Base-by-base conservation (phyloP, 176 grass and related monocot genomes). In the Dactylis glomerata region DNA sequence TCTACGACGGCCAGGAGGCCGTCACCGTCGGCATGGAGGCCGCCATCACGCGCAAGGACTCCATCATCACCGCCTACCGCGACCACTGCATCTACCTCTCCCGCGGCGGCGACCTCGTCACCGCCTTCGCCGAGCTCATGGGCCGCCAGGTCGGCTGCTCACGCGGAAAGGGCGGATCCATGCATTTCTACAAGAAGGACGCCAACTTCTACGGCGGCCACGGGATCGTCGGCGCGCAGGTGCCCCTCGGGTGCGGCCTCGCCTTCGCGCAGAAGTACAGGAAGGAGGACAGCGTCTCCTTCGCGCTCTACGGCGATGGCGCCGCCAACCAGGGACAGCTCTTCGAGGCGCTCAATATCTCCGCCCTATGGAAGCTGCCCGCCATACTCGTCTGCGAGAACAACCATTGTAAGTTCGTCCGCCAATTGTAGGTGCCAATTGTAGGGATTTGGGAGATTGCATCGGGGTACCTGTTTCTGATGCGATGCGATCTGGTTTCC, bases 151-250 rank as follows among this genome's bases (percentile, higher is more conserved):
- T 2, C 34, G 96, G 96, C 1, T 98, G 96, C 85, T 93, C 96
- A 41, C 74, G 78, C 24, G 96, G 93, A 3, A 98, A 98, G 96
- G 96, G 96, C 8, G 96, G 96, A 81, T 98, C 96, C 75, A 98
- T 98, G 96, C 91, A 98, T 45, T 98, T 98, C 37, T 98, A 98
- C 80, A 98, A 95, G 89, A 93, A 95, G 91, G 91, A 93, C 45
- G 78, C 95, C 63, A 85, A 86, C 57, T 98, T 95, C 83, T 98
- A 93, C 23, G 96, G 96, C 2, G 96, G 96, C 0, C 96, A 98
- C 45, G 96, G 96, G 8, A 98, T 98, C 66, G 96, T 98, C 38
- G 96, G 96, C 22, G 96, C 96, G 8, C 96, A 98, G 87, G 87
- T 98, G 3, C 96, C 96, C 22, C 88, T 98, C 11, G 96, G 93